Percentiles rank a stretch among this genome's conserved stretches.
These are phyloP conservation scores for Trichoderma oligosporum DNA, from an alignment of 2,329 filamentous ascomycete species.

Conservation along the genomic window DNA sequence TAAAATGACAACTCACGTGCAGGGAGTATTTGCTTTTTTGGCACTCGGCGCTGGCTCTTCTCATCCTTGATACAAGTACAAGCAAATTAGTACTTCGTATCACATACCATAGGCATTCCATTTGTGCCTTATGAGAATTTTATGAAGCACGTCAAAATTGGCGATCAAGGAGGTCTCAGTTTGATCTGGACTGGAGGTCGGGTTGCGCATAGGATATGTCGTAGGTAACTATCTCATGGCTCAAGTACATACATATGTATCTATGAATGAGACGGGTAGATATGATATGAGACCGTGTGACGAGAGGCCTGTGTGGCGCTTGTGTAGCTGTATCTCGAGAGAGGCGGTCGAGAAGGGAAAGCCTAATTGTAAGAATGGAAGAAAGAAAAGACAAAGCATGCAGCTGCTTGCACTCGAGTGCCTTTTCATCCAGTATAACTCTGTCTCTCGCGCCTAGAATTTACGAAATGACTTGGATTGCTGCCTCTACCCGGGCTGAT, in stretches of 20 bases:
- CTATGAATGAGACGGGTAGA: not conserved
- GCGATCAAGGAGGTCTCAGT: not conserved
- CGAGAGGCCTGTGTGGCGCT: not conserved
- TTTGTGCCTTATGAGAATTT: not conserved
- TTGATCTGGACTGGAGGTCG: not conserved
- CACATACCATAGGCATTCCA: not conserved
- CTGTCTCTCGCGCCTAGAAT: not conserved
- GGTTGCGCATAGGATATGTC: not conserved
- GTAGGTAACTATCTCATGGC: not conserved
- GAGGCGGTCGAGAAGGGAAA: not conserved
- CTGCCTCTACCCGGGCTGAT: not conserved
- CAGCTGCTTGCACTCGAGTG: no score
- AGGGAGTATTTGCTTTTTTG: slow-evolving; percentile 19
- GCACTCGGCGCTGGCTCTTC: not conserved
- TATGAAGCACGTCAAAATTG: no score
- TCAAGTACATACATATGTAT: not conserved
- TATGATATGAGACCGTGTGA: not conserved
- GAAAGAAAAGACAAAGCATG: no score
- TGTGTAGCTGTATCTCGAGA: not conserved
- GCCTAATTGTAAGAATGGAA: not conserved
- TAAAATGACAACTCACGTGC: slow-evolving; percentile 28
- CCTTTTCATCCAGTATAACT: not conserved
- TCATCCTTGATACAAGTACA: not conserved
- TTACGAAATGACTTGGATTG: not conserved
- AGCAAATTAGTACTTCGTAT: not conserved